Evolutionary conservation across 148 eudicot species (phyloP), one percentile per base, ranked within the genome.

Genomic region (Silene uniflora): DNA sequence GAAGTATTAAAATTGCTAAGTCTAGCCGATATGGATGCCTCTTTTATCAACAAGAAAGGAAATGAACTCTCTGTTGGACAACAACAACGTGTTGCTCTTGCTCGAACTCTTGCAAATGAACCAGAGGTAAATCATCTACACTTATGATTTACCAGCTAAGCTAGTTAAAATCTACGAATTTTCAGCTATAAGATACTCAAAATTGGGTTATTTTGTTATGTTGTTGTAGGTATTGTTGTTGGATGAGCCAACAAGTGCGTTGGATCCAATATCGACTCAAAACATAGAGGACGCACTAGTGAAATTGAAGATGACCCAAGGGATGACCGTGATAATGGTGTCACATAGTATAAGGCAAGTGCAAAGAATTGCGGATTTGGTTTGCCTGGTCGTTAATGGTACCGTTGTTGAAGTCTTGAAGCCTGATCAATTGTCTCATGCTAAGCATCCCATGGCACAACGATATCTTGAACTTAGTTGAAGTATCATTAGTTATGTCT

Each of bases 61-160:
- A 77, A 67, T 60, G 86, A 83, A 29, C 67, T 83, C 14, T 83
- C 86, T 1, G 83, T 83, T 17, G 86, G 86, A 17, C 86, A 83
- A 75, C 83, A 81, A 32, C 86, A 83, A 44, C 76, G 86, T 35
- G 86, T 83, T 74, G 86, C 86, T 12, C 79, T 83, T 52, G 86
- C 86, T 1, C 70, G 86, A 65, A 83, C 83, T 17, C 79, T 83
- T 27, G 86, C 86, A 8, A 83, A 83, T 71, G 67, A 83, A 17
- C 86, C 86, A 7, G 83, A 83, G 86, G 86, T 83, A 77, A 10
- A 56, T 49, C 35, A 39, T 39, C 0, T 39, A 39, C 44, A 39
- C 10, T 0, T 29, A 29, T 29, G 1, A 29, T n/a, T 39, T 67
- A 32, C 35, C 35, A 32, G 4, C 35, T 32, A 32, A 32, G 35